phyloP scores from a whole-genome alignment of 2,329 filamentous ascomycete genomes.

The Penicillium digitatum region DNA sequence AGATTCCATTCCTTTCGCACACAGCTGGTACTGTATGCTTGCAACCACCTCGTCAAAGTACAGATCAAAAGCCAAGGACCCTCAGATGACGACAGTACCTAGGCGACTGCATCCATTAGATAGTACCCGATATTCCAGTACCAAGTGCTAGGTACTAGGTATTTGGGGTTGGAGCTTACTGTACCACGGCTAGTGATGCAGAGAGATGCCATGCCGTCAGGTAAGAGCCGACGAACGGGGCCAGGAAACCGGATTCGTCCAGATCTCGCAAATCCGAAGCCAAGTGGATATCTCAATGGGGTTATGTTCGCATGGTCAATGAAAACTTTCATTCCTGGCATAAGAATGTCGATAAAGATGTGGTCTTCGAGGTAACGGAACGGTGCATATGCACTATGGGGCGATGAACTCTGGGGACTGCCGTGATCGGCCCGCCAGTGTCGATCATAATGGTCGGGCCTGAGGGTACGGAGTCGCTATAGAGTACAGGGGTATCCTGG shows the following conservation, averaged over 20 bases:
- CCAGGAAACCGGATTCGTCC: neutral
- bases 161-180: neutral
- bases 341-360: neutral
- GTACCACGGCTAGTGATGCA: neutral
- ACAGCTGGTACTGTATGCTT: neutral
- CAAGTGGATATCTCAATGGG: neutral
- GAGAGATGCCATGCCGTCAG: neutral
- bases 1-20: neutral
- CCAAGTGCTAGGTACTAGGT: neutral
- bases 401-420: neutral
- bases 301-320: neutral
- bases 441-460: neutral
- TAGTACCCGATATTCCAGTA: neutral
- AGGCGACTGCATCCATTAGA: neutral
- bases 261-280: conserved; percentile 1
- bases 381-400: neutral
- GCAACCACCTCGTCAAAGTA: neutral
- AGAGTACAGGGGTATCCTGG: neutral
- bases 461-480: too few relatives aligned
- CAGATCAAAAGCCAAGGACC: neutral
- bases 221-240: conserved; percentile 3
- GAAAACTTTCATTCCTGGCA: neutral
- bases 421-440: conserved; percentile 1
- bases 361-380: neutral
- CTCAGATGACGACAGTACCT: neutral